Evolutionary conservation across 1,284 basidiomycete species (phyloP), one percentile per base, ranked within the genome.

Genomic region (Ganoderma boninense): DNA sequence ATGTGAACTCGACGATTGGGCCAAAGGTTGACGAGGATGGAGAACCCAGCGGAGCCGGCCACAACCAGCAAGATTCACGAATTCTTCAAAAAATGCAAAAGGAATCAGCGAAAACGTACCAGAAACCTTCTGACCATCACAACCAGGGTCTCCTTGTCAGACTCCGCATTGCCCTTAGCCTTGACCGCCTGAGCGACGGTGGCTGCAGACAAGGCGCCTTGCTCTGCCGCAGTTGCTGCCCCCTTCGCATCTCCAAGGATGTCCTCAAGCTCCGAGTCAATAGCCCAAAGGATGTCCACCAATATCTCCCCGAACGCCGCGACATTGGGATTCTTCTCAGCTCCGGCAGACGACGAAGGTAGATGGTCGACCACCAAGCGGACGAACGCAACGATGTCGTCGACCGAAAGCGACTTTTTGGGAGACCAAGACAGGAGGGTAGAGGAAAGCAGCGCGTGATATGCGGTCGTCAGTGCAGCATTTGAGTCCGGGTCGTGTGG

Each of bases 241-340:
- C 76, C 74, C 77, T 88, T 92, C 54, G 86, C 85, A 74, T 93
- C 91, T 10, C 79, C 79, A 59, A 91, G 73, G 54, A 89, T 78
- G 75, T 95, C 93, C 69, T 95, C 94, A 69, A 95, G 79, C 73
- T 92, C 89, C 42, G 87, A 84, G 79, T 96, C 94, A 64, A 93
- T 79, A 32, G 92, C 86, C 94, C 94, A 96, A 56, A 95, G 83
- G 75, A 92, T 84, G 77, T 96, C 94, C 23, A 96, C 86, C 4
- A 95, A 81, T 57, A 89, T 78, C 74, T 95, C 93, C 20, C 90
- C 90, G 69, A 94, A 88, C 0, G 84, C 77, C 0, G 81, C 74
- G 16, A 80, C 80, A 71, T 84, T 83, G 2, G 84, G 79, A 13
- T 84, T 80, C 40, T 80, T 77, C 68, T 78, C 79, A 26, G 83